Conservation (phyloP, 2,329 filamentous ascomycete species). For the Dryadomyces quercus-mongolicae region DNA sequence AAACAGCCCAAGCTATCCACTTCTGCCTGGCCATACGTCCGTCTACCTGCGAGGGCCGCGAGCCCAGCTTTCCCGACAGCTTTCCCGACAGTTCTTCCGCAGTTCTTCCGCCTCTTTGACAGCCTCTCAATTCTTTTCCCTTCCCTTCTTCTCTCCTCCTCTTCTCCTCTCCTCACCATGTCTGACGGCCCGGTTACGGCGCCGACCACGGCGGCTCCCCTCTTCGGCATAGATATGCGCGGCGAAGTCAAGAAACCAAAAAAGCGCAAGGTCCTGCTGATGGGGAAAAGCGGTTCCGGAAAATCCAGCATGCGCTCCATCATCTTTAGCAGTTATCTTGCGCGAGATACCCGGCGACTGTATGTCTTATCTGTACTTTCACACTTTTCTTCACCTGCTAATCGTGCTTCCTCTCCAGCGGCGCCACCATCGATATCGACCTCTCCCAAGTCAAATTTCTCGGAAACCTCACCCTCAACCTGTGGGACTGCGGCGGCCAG, state of each 20-base stretch:
- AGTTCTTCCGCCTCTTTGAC: background rate
- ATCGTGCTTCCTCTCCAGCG: slow-evolving; percentile 27
- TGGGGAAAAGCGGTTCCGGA: slow-evolving; percentile 94
- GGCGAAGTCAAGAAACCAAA: slow-evolving; percentile 53
- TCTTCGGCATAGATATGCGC: slow-evolving; percentile 10
- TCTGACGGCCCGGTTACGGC: background rate
- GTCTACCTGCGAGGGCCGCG: too few relatives aligned
- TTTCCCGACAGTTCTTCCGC: background rate
- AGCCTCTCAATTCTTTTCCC: background rate
- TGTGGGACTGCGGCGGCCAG: slow-evolving; percentile 98
- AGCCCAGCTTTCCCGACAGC: background rate
- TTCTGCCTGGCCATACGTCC: too few relatives aligned
- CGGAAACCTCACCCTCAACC: slow-evolving; percentile 89
- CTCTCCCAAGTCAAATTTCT: slow-evolving; percentile 98
- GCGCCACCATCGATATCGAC: slow-evolving; percentile 96
- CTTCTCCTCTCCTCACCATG: slow-evolving; percentile 1
- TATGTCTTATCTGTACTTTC: slow-evolving; percentile 20
- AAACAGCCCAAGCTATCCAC: too few relatives aligned
- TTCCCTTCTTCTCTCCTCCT: background rate
- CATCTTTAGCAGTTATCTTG: slow-evolving; percentile 98
- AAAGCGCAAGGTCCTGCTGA: slow-evolving; percentile 78
- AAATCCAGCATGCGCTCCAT: slow-evolving; percentile 98
- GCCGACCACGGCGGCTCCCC: slow-evolving; percentile 3
- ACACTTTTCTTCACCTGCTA: background rate
- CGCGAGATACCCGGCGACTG: slow-evolving; percentile 84